These are phyloP conservation scores for Cystofilobasidium macerans DNA, from an alignment of 768 basidiomycete genomes.

Conservation along the genomic window DNA sequence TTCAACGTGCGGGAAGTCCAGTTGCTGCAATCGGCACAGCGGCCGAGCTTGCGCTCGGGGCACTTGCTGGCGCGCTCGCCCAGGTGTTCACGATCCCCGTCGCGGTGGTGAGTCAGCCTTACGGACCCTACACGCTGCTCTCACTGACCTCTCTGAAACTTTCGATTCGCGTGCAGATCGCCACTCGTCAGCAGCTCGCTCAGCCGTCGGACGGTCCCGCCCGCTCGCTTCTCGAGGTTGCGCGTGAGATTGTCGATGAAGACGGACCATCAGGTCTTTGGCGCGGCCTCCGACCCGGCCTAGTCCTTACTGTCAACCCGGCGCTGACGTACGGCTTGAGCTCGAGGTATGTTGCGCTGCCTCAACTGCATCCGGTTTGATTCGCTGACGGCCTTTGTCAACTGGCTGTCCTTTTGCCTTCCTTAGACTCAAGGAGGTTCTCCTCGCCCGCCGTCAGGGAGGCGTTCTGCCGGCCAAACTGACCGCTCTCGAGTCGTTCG, in stretches of 20 bases:
- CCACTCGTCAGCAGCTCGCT: constrained; percentile 82
- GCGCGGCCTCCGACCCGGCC: constrained; percentile 75
- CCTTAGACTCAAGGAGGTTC: constrained; percentile 53
- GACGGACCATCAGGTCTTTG: constrained; percentile 81
- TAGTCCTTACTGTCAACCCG: constrained; percentile 94
- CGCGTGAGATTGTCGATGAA: constrained; percentile 73
- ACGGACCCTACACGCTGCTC: too few relatives aligned
- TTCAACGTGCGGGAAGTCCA: not conserved
- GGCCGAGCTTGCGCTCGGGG: constrained; percentile 71
- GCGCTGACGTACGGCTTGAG: constrained; percentile 95
- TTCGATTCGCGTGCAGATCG: constrained; percentile 42
- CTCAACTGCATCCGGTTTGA: not conserved
- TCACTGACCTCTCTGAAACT: not conserved
- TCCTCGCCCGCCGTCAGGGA: constrained; percentile 50
- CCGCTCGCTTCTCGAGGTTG: constrained; percentile 55
- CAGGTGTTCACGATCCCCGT: constrained; percentile 99
- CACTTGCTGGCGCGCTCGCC: constrained; percentile 81
- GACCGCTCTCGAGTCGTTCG: constrained; percentile 64
- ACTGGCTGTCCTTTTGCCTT: not conserved
- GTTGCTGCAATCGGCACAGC: constrained; percentile 32
- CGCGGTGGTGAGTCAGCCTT: constrained; percentile 49
- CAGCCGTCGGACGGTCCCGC: constrained; percentile 8
- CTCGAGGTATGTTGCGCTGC: constrained; percentile 48
- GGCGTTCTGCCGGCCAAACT: constrained; percentile 57
- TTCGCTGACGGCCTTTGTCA: not conserved